Base-by-base conservation (phyloP, 495 filamentous ascomycete genomes). In the Clohesyomyces aquaticus region DNA sequence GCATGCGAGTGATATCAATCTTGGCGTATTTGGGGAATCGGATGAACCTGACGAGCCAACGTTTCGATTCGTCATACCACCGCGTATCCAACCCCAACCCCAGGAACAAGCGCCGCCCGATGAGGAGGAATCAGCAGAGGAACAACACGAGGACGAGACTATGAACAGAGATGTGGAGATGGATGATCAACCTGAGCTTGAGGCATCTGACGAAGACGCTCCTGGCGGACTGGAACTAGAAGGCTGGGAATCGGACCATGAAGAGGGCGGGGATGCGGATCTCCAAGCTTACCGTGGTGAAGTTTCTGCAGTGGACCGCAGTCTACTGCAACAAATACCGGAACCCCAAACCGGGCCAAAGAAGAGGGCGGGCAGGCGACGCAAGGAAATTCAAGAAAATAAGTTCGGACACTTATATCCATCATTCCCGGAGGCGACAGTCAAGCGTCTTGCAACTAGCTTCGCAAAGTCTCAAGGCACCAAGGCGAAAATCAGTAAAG, bases 331-430 rank as follows among this genome's bases (percentile, higher is more conserved):
- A 26, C 46, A 63, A 35, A 29, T 59, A 4, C 41, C 52, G 10
- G 63, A 59, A 18, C 51, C 12, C 3, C 9, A 29, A 16, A 43
- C 21, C 0, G 8, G 46, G 4, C 67, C 75, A 22, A 75, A 81
- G 65, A 19, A 32, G 18, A 29, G 59, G 23, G 63, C 70, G 22
- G 83, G 85, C 60, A 61, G 32, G 35, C 65, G 68, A 42, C 69
- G 62, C 2, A 78, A 80, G 59, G 78, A 80, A 66, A 81, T 79
- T 47, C 82, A 85, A 63, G 69, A 89, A n/a, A 93, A 91, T 2
- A 80, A 82, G 56, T 77, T 90, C 67, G 89, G 91, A 3, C 87
- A 89, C 55, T 82, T 86, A 50, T 88, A 93, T 57, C 88, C 90
- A 1, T 87, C 86, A 19, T 76, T 96, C 28, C 88, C 91, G 1